Percentiles rank a stretch among this genome's conserved stretches.
Conservation (phyloP, 768 basidiomycete genomes). For the Pleurotus ostreatus region DNA sequence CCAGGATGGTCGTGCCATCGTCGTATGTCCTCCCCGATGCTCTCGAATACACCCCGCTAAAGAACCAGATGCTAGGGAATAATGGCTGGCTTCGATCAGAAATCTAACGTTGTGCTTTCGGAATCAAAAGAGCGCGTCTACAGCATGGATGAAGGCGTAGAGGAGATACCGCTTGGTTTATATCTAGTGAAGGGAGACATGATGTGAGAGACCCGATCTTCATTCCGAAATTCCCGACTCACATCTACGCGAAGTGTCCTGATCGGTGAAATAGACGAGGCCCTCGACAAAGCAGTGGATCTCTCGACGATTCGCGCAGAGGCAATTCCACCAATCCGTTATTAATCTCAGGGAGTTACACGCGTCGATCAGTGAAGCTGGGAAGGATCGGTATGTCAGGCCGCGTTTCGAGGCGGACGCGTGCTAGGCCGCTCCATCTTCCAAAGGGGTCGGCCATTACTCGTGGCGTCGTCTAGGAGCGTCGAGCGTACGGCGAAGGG, state of each 20-base stretch:
- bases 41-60: neutral
- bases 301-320: slow-evolving; percentile 81
- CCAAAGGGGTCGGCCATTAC: too few species aligned
- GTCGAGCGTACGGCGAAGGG: too few species aligned
- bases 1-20: slow-evolving; percentile 93
- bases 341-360: slow-evolving; percentile 33
- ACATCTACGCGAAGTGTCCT: slow-evolving; percentile 44
- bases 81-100: slow-evolving; percentile 91
- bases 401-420: too few species aligned
- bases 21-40: slow-evolving; percentile 51
- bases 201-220: slow-evolving; percentile 61
- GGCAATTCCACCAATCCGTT: slow-evolving; percentile 79
- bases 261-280: slow-evolving; percentile 84
- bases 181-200: slow-evolving; percentile 99
- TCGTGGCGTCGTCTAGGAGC: too few species aligned
- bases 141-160: slow-evolving; percentile 85
- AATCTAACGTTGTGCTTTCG: slow-evolving; percentile 93
- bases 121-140: slow-evolving; percentile 93
- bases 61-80: slow-evolving; percentile 54
- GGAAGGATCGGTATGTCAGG: too few species aligned
- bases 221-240: too few species aligned
- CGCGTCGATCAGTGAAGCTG: neutral
- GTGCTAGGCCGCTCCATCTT: too few species aligned
- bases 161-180: slow-evolving; percentile 90
- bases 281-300: slow-evolving; percentile 71